phyloP scores from a whole-genome alignment of 352 stramenopile species.

The Pythium aquatile region DNA sequence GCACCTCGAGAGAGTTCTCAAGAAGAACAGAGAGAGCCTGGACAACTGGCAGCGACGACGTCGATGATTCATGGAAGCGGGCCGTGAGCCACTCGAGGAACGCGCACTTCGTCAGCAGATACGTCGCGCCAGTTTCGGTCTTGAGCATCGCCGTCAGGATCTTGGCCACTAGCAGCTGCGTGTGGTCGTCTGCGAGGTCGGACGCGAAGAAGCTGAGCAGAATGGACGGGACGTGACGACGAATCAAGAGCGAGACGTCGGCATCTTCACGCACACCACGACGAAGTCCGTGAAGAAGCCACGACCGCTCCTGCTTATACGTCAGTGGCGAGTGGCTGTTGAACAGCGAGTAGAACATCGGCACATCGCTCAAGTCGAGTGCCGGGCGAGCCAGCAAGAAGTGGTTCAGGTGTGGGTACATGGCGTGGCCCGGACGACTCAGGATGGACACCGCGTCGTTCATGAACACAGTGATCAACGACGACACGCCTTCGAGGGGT shows the following conservation, averaged over 20 bases:
- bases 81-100: conserved; percentile 61
- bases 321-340: conserved; percentile 69
- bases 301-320: conserved; percentile 81
- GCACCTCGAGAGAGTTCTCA: conserved; percentile 32
- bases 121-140: conserved; percentile 44
- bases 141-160: conserved; percentile 54
- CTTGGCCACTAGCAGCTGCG: conserved; percentile 59
- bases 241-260: conserved; percentile 69
- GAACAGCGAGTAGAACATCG: conserved; percentile 90
- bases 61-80: conserved; percentile 33
- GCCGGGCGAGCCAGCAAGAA: conserved; percentile 79
- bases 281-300: conserved; percentile 75
- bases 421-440: conserved; percentile 56
- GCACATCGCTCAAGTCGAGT: conserved; percentile 77
- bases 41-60: conserved; percentile 29
- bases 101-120: conserved; percentile 62
- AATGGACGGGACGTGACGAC: conserved; percentile 78
- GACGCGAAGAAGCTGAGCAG: conserved; percentile 81
- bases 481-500: conserved; percentile 59
- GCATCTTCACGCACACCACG: conserved; percentile 62
- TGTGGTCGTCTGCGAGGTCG: conserved; percentile 74
- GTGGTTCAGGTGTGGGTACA: conserved; percentile 83
- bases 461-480: conserved; percentile 78
- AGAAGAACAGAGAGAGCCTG: conserved; percentile 46
- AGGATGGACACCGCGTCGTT: conserved; percentile 77